phyloP scores from a whole-genome alignment of 495 filamentous ascomycete species.

The Venustampulla echinocandica region DNA sequence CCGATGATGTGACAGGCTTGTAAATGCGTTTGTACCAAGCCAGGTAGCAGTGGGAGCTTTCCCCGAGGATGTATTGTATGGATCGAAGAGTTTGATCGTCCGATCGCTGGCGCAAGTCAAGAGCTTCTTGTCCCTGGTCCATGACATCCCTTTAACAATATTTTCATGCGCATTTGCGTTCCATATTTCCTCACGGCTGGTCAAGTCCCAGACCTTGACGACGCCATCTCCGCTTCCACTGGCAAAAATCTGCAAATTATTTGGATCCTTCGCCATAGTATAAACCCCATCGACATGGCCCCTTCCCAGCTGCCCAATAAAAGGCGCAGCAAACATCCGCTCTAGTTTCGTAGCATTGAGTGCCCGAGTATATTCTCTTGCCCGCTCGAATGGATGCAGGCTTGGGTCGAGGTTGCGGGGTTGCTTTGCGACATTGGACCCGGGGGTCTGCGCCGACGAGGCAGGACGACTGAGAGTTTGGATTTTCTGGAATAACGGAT shows the following conservation, averaged over 20 bases:
- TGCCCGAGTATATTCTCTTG: slow-evolving; percentile 82
- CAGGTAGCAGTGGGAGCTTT: slow-evolving; percentile 67
- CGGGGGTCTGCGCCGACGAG: slow-evolving; percentile 69
- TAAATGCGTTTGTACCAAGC: slow-evolving; percentile 74
- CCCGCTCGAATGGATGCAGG: slow-evolving; percentile 89
- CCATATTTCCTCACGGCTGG: slow-evolving; percentile 70
- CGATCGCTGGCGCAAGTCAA: slow-evolving; percentile 85
- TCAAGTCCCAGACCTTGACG: slow-evolving; percentile 89
- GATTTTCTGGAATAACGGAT: slow-evolving; percentile 77
- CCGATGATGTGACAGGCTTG: slow-evolving; percentile 75
- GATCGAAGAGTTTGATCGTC: slow-evolving; percentile 84
- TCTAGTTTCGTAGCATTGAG: slow-evolving; percentile 91
- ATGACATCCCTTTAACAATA: slow-evolving; percentile 85
- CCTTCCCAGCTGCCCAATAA: slow-evolving; percentile 75
- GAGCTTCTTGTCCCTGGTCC: slow-evolving; percentile 74
- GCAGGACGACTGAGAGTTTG: slow-evolving; percentile 79
- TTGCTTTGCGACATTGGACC: slow-evolving; percentile 60
- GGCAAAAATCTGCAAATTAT: slow-evolving; percentile 59
- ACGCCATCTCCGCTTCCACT: slow-evolving; percentile 80
- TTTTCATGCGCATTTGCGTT: slow-evolving; percentile 61
- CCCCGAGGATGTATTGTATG: slow-evolving; percentile 60
- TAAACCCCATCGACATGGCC: slow-evolving; percentile 95
- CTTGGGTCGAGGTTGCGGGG: slow-evolving; percentile 87
- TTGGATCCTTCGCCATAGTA: slow-evolving; percentile 60
- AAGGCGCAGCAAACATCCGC: slow-evolving; percentile 92